Conservation (phyloP, 345 rosid species). For the Diplotaxis tenuifolia region DNA sequence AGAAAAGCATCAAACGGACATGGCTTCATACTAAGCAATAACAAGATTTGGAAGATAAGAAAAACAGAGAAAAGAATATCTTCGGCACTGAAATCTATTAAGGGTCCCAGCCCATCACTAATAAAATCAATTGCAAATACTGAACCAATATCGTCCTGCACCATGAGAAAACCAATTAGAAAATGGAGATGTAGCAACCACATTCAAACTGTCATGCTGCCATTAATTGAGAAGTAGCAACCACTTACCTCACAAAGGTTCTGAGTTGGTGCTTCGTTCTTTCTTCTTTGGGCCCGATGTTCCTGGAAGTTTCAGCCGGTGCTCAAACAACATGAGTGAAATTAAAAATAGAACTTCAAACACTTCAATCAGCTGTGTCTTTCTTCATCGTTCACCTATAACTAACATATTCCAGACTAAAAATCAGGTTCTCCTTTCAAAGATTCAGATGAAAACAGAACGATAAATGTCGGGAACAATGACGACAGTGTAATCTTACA, state of each 20-base stretch:
- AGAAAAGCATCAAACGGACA: not conserved
- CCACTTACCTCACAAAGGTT: conserved; percentile 51
- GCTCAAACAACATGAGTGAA: not conserved
- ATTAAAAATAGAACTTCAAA: not conserved
- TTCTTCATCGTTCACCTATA: not conserved
- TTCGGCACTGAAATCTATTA: conserved; percentile 63
- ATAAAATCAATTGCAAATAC: conserved; percentile 89
- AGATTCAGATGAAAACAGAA: conserved; percentile 5
- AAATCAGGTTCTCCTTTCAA: not conserved
- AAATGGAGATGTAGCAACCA: conserved; percentile 19
- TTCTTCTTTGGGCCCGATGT: conserved; percentile 54
- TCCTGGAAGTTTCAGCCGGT: conserved; percentile 65
- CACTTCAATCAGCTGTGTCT: not conserved
- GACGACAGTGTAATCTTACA: conserved; percentile 47
- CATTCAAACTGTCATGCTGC: not conserved
- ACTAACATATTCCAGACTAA: not conserved
- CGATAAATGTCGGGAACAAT: too few species aligned
- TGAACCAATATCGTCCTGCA: conserved; percentile 76
- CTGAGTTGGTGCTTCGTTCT: conserved; percentile 49
- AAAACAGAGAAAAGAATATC: conserved; percentile 68
- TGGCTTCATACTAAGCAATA: not conserved
- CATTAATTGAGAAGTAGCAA: conserved; percentile 12
- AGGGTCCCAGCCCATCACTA: too few species aligned
- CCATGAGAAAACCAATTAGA: conserved; percentile 9
- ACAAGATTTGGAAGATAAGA: not conserved